These are phyloP conservation scores for Sordariomycetes sp. DNA, from an alignment of 2,329 filamentous ascomycete species.

Conservation along the genomic window DNA sequence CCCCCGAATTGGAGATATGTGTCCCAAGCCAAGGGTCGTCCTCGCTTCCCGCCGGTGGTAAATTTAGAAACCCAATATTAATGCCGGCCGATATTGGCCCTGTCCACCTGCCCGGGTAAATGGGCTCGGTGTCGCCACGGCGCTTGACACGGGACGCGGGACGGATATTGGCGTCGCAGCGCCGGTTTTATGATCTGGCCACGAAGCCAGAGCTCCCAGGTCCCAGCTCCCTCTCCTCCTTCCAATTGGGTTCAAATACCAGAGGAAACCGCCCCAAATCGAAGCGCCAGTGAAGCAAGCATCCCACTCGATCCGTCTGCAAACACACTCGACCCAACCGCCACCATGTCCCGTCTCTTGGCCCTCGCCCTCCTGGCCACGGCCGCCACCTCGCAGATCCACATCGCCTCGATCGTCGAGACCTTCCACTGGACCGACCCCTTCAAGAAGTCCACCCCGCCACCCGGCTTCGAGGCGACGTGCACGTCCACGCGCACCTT, in stretches of 20 bases:
- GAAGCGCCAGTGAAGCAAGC: background rate
- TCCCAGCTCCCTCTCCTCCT: background rate
- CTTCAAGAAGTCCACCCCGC: slow-evolving; percentile 16
- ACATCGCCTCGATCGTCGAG: slow-evolving; percentile 13
- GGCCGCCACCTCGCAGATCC: slow-evolving; percentile 1
- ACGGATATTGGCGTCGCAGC: background rate
- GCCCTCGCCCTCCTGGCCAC: background rate
- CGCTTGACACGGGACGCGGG: background rate
- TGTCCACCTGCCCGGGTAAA: slow-evolving; percentile 1
- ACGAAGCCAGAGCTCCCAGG: background rate
- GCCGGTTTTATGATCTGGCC: background rate
- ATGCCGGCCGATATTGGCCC: background rate
- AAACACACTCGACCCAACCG: background rate
- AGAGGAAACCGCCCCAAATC: background rate
- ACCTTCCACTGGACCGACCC: slow-evolving; percentile 18
- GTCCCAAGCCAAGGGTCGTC: too few relatives aligned
- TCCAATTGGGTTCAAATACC: background rate
- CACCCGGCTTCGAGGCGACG: slow-evolving; percentile 16
- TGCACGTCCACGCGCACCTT: slow-evolving; percentile 16
- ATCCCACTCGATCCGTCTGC: background rate
- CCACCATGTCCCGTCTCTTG: background rate
- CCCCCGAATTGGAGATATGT: too few relatives aligned
- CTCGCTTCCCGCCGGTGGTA: background rate
- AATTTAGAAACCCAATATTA: background rate
- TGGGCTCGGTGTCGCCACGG: background rate